These are phyloP conservation scores for Corylus heterophylla DNA, from an alignment of 306 rosid species.

Conservation along the genomic window DNA sequence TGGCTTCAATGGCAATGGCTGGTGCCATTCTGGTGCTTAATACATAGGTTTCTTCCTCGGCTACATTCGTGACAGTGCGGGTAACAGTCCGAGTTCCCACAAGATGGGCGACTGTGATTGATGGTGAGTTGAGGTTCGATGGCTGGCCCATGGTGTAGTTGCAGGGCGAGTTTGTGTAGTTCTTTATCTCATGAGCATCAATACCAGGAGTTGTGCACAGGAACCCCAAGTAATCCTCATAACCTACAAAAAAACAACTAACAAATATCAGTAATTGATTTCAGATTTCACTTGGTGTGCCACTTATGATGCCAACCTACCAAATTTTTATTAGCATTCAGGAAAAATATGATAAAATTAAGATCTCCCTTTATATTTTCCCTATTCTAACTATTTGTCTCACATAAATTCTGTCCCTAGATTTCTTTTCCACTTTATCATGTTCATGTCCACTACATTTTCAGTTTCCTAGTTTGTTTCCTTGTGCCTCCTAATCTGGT, in stretches of 20 bases:
- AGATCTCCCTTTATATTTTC: background rate
- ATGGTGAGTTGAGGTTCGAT: conserved; percentile 82
- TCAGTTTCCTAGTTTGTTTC: background rate
- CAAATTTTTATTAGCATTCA: background rate
- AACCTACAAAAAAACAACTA: conserved; percentile 56
- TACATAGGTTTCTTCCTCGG: conserved; percentile 83
- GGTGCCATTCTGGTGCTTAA: conserved; percentile 86
- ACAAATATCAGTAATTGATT: conserved; percentile 14
- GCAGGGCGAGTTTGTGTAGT: conserved; percentile 71
- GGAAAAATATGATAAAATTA: background rate
- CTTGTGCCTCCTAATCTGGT: background rate
- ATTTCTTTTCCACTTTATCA: background rate
- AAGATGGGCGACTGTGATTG: conserved; percentile 83
- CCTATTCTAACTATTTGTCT: background rate
- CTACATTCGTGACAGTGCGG: conserved; percentile 84
- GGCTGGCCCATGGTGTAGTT: conserved; percentile 77
- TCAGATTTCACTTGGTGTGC: background rate
- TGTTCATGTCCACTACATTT: background rate
- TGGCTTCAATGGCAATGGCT: conserved; percentile 75
- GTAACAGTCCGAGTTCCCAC: conserved; percentile 65
- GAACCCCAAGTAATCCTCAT: conserved; percentile 88
- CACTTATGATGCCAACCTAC: background rate
- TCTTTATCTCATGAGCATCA: conserved; percentile 69
- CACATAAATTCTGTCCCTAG: background rate
- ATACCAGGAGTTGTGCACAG: conserved; percentile 89